These are phyloP conservation scores for Pichia californica DNA, from an alignment of 805 yeast genomes.

Conservation along the genomic window DNA sequence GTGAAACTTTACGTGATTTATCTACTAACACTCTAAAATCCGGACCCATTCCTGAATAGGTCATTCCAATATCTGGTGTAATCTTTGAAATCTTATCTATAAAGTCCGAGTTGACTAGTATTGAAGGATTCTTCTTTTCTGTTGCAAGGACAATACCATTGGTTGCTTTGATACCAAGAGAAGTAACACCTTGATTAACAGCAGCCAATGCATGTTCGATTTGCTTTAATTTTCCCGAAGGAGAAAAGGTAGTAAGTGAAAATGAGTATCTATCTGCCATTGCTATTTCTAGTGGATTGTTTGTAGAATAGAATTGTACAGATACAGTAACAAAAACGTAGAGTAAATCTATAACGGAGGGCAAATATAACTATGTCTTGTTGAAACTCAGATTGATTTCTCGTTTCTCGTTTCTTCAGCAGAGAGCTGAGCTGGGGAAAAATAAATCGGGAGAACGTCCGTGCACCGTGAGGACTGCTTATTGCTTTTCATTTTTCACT, in stretches of 20 bases:
- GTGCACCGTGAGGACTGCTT: too few species aligned
- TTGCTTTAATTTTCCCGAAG: slow-evolving; percentile 96
- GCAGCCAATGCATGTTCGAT: slow-evolving; percentile 97
- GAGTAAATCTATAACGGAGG: background rate
- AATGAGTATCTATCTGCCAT: slow-evolving; percentile 99
- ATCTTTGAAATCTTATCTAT: slow-evolving; percentile 72
- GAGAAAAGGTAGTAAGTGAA: slow-evolving; percentile 95
- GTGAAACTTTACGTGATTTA: slow-evolving; percentile 88
- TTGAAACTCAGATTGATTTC: too few species aligned
- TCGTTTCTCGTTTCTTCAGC: too few species aligned
- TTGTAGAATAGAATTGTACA: background rate
- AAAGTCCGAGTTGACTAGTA: slow-evolving; percentile 67
- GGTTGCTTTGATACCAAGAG: slow-evolving; percentile 88
- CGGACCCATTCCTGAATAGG: slow-evolving; percentile 98
- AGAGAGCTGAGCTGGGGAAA: too few species aligned
- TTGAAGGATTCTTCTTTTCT: slow-evolving; percentile 81
- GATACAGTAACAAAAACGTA: too few species aligned
- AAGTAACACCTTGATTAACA: slow-evolving; percentile 95
- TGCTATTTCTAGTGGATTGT: background rate
- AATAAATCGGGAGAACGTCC: too few species aligned
- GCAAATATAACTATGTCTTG: too few species aligned
- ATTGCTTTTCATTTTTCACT: too few species aligned
- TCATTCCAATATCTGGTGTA: slow-evolving; percentile 95
- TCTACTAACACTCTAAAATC: slow-evolving; percentile 93
- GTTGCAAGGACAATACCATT: slow-evolving; percentile 97